Conservation (phyloP, 176 grass and related monocot species). For the Tillandsia fasciculata region DNA sequence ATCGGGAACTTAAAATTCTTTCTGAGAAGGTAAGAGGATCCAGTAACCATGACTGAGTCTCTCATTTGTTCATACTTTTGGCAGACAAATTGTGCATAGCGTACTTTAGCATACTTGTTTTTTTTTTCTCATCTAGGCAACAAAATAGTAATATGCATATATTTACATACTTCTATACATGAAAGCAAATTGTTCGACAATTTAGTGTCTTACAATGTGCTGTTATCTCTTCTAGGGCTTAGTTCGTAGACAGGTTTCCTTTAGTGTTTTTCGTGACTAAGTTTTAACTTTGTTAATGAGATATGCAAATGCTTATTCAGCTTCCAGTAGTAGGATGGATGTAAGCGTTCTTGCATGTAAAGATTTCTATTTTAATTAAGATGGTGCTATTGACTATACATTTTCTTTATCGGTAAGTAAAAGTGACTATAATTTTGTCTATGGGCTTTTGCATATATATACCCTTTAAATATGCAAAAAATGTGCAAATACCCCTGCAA, state of each 20-base stretch:
- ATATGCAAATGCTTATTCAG: too few species aligned
- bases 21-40: neutral
- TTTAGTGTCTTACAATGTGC: conserved; percentile 1
- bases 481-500: too few species aligned
- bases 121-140: neutral
- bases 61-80: neutral
- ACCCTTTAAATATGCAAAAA: too few species aligned
- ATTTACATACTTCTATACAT: neutral
- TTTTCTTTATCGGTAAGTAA: too few species aligned
- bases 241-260: neutral
- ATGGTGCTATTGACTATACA: too few species aligned
- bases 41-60: neutral
- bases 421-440: too few species aligned
- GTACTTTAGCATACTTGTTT: neutral
- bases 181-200: neutral
- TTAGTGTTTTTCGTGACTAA: neutral
- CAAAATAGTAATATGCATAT: neutral
- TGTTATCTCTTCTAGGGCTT: neutral
- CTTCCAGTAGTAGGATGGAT: too few species aligned
- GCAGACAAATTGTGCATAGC: neutral
- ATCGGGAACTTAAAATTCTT: neutral
- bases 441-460: too few species aligned
- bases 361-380: too few species aligned
- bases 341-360: too few species aligned
- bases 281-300: too few species aligned